Conservation (phyloP, 2,329 filamentous ascomycete species). For the Aspergillaceae sp. region DNA sequence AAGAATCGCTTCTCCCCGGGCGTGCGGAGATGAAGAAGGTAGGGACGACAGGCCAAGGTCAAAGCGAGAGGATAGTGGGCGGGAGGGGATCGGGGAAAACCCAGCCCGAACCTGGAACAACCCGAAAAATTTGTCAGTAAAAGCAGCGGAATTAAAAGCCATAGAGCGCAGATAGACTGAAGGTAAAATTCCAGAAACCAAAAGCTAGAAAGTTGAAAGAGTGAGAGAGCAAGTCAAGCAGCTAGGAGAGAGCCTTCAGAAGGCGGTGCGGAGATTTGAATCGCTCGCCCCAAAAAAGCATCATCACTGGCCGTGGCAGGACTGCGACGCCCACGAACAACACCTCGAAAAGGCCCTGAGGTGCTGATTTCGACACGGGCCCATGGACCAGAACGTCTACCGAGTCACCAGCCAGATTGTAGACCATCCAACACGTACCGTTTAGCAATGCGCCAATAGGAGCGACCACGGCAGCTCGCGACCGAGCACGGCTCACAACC, state of each 20-base stretch:
- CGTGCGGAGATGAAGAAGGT: background rate
- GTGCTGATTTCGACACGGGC: background rate
- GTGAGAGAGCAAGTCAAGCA: conserved; percentile 1
- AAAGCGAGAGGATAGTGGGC: conserved; percentile 9
- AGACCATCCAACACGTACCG: conserved; percentile 24
- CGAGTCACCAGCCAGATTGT: conserved; percentile 4
- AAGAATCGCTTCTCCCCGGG: background rate
- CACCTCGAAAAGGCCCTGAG: conserved; percentile 2
- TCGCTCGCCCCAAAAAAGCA: conserved; percentile 21
- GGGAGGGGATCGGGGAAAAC: conserved; percentile 10
- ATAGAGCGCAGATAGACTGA: background rate
- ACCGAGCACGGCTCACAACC: conserved; percentile 22
- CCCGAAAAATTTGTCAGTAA: conserved; percentile 17
- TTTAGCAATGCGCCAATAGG: conserved; percentile 31
- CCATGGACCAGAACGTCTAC: conserved; percentile 3
- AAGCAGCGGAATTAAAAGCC: conserved; percentile 11
- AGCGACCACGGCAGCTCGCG: conserved; percentile 26
- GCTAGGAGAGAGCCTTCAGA: conserved; percentile 16
- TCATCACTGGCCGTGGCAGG: conserved; percentile 12
- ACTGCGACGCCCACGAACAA: conserved; percentile 14
- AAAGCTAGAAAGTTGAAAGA: background rate
- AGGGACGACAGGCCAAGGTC: conserved; percentile 1
- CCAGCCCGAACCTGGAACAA: conserved; percentile 13
- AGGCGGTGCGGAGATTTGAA: conserved; percentile 35
- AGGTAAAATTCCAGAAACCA: background rate